Evolutionary conservation across 2,329 filamentous ascomycete species (phyloP).

Genomic region (Lomentospora prolificans): DNA sequence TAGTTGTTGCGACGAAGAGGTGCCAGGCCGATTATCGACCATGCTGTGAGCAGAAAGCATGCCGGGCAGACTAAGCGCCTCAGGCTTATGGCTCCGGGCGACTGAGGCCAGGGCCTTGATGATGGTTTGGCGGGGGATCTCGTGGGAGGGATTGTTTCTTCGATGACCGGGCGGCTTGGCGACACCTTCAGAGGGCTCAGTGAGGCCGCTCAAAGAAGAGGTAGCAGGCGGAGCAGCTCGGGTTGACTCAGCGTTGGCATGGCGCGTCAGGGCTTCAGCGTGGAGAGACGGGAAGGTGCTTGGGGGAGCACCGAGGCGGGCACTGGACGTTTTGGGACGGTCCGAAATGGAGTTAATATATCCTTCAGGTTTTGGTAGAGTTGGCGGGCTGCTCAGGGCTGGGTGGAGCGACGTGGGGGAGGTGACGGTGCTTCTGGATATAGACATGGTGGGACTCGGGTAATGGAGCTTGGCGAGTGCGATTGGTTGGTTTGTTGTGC

Average conservation of each 20-base stretch:
- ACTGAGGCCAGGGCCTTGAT: constrained; percentile 71
- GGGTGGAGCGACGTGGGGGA: constrained; percentile 43
- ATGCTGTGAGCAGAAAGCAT: constrained; percentile 41
- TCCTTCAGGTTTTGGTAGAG: constrained; percentile 12
- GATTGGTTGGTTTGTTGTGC: background rate
- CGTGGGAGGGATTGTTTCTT: constrained; percentile 47
- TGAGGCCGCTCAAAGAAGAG: constrained; percentile 5
- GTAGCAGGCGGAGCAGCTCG: constrained; percentile 6
- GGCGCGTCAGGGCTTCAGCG: constrained; percentile 12
- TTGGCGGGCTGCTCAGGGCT: constrained; percentile 29
- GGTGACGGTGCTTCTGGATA: constrained; percentile 24
- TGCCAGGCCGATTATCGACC: constrained; percentile 27
- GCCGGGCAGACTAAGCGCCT: constrained; percentile 51
- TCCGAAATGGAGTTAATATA: constrained; percentile 18
- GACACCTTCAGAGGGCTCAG: background rate
- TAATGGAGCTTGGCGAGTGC: constrained; percentile 3
- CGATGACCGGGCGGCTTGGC: constrained; percentile 22
- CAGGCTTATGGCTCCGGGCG: constrained; percentile 48
- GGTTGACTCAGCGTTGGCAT: constrained; percentile 13
- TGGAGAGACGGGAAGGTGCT: constrained; percentile 12
- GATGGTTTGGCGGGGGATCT: constrained; percentile 70
- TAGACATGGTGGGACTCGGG: constrained; percentile 18
- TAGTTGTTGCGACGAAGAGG: constrained; percentile 49
- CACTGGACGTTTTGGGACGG: constrained; percentile 16
- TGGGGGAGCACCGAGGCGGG: constrained; percentile 14